Base-by-base conservation (phyloP, 371 early-diverging fungal species). In the Haplosporangium sp. region DNA sequence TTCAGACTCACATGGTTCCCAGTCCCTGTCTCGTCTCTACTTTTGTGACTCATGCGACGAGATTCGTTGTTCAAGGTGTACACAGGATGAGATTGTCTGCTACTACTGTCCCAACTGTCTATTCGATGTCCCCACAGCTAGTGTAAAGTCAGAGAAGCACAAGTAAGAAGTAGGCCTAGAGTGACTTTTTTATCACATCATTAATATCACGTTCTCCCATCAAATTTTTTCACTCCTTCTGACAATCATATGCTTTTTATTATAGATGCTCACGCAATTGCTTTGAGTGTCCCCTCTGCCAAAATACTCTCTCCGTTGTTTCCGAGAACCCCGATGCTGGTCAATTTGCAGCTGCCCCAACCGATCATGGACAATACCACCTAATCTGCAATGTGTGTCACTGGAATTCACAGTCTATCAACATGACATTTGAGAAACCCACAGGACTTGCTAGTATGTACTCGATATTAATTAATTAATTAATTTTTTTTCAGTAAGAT, bases 101-200 rank as follows among this genome's bases (percentile, higher is more conserved):
- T 96, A 95, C 84, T 97, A 93, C 77, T 98, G 98, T 79, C 96
- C 98, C 8, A 96, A 94, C 77, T 98, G 97, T 72, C 88, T 97
- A 63, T 98, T 98, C 81, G 97, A 98, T 82, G 96, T 96, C 13
- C 96, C 97, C 4, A 93, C 95, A n/a, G 96, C 98, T 1, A 93
- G 94, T 73, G 97, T 96, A 35, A 96, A 96, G 73, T 91, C 94
- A 39, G 98, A 98, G 83, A 93, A 94, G 81, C 96, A 96, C 85
- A 88, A 93, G 94, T 93, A 85, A 58, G 55, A n/a, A 2, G 13
- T 17, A 13, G n/a, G 39, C 5, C 15, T 20, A 1, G 50, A 27
- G 27, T 27, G 27, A 27, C 27, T 27, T 27, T 27, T 27, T 27
- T 27, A 27, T 27, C 50, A 50, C 50, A 50, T 19, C 27, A 27